Percentiles rank a stretch among this genome's conserved stretches.
Conservation (phyloP, 1,284 basidiomycete species). For the Polyporus tsugae region DNA sequence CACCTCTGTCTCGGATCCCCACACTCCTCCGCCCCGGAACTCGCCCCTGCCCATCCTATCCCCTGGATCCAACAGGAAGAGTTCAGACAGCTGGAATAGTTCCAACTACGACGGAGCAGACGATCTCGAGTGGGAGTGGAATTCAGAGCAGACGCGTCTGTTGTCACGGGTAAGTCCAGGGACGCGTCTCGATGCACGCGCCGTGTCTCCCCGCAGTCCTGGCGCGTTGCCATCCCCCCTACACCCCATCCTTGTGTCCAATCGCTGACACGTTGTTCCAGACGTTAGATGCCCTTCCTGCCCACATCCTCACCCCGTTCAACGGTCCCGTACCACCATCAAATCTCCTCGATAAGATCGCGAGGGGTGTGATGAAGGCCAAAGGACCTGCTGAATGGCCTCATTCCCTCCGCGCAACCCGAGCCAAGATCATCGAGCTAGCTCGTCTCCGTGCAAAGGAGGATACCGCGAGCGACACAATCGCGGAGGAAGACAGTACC, state of each 20-base stretch:
- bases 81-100: slow-evolving; percentile 84
- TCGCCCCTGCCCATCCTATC: slow-evolving; percentile 50
- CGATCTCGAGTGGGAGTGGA: slow-evolving; percentile 76
- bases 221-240: slow-evolving; percentile 11
- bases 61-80: slow-evolving; percentile 66
- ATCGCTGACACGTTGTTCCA: slow-evolving; percentile 38
- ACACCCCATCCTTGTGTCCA: slow-evolving; percentile 20
- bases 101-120: slow-evolving; percentile 69
- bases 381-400: slow-evolving; percentile 81
- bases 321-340: slow-evolving; percentile 81
- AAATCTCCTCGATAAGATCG: slow-evolving; percentile 85
- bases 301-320: slow-evolving; percentile 83
- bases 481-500: slow-evolving; percentile 47
- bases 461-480: slow-evolving; percentile 47
- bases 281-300: slow-evolving; percentile 84
- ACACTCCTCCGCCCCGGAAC: slow-evolving; percentile 48
- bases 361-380: slow-evolving; percentile 72
- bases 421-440: slow-evolving; percentile 79
- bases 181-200: slow-evolving; percentile 21
- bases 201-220: not conserved
- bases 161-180: slow-evolving; percentile 64
- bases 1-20: slow-evolving; percentile 44
- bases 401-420: slow-evolving; percentile 80
- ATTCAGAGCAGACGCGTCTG: slow-evolving; percentile 70
- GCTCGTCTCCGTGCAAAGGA: slow-evolving; percentile 70